Evolutionary conservation across 2,329 filamentous ascomycete species (phyloP), one percentile per base, ranked within the genome.

Genomic region (Karstenula rhodostoma): DNA sequence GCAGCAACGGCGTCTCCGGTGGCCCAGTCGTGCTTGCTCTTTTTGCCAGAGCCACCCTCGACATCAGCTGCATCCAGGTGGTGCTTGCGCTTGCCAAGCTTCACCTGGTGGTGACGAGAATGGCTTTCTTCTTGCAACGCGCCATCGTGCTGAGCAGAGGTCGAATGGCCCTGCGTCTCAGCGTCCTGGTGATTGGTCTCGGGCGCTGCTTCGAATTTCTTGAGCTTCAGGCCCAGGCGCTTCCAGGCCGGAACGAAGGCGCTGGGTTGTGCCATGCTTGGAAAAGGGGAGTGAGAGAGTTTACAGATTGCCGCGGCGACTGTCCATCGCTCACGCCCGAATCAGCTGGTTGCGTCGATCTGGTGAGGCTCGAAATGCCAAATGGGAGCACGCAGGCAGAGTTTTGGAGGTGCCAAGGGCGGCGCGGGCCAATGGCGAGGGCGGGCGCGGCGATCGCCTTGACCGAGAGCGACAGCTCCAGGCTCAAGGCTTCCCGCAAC

Each of bases 151-250:
- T 49, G 46, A 29, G 22, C 32, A n/a, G 29, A 42, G 49, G 43
- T 12, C 22, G 60, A 49, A 47, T 48, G 49, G 49, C 51, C 59
- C 57, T 67, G 60, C 8, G 51, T 46, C 43, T 65, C 54, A 52
- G 32, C 44, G 42, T 50, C 48, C 12, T 69, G 57, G 51, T 64
- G 62, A 59, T 63, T 60, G 50, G 58, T 22, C 17, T 66, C 56
- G 15, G 66, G 66, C 67, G 69, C 69, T 69, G 67, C 67, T 67
- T 73, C 65, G 48, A 82, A 80, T 70, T 82, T 82, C 73, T 87
- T 89, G 67, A 87, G 78, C 77, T 87, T 87, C 62, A 88, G 78
- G 37, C 86, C 86, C 57, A 88, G 76, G 70, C 84, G 80, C 73
- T 87, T 87, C 85, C 85, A 89, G 61, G 86, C 85, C 33, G 87